Conservation (phyloP, 768 basidiomycete species). For the Thelephora ganbajun region DNA sequence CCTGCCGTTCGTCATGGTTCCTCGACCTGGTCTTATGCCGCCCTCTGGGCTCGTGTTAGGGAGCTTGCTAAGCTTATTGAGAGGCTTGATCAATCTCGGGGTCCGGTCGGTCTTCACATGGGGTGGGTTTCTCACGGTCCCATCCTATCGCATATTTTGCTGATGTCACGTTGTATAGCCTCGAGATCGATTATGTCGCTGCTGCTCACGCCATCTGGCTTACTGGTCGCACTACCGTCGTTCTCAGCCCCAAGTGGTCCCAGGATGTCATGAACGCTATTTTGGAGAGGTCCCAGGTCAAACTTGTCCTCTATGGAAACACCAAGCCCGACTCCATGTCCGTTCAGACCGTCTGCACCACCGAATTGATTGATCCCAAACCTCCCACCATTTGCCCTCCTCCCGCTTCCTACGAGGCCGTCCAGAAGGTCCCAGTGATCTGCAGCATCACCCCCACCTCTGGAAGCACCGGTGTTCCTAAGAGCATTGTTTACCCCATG, state of each 20-base stretch:
- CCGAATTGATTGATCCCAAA: slow-evolving; percentile 6
- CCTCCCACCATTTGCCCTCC: slow-evolving; percentile 5
- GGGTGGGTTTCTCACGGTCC: slow-evolving; percentile 6
- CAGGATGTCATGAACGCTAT: slow-evolving; percentile 14
- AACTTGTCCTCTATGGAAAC: slow-evolving; percentile 12
- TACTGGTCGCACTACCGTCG: slow-evolving; percentile 13
- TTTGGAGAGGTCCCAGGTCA: slow-evolving; percentile 12
- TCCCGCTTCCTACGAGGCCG: slow-evolving; percentile 11
- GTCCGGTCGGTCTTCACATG: slow-evolving; percentile 16
- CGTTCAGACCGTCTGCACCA: slow-evolving; percentile 10
- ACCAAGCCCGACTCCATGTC: slow-evolving; percentile 7
- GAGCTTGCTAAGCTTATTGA: slow-evolving; percentile 13
- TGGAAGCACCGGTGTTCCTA: slow-evolving; percentile 19
- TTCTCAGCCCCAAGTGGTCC: slow-evolving; percentile 19
- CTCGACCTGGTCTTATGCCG: slow-evolving; percentile 17
- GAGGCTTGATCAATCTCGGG: slow-evolving; percentile 7
- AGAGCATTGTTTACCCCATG: slow-evolving; percentile 20
- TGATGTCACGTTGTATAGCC: slow-evolving; percentile 4
- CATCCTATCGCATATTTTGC: background rate
- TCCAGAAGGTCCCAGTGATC: slow-evolving; percentile 13
- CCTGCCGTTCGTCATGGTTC: slow-evolving; percentile 11
- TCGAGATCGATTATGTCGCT: slow-evolving; percentile 18
- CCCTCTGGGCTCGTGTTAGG: slow-evolving; percentile 18
- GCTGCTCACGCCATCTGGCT: slow-evolving; percentile 19
- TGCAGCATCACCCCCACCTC: slow-evolving; percentile 17